Base-by-base conservation (phyloP, 306 rosid genomes). In the Crotalaria pallida region DNA sequence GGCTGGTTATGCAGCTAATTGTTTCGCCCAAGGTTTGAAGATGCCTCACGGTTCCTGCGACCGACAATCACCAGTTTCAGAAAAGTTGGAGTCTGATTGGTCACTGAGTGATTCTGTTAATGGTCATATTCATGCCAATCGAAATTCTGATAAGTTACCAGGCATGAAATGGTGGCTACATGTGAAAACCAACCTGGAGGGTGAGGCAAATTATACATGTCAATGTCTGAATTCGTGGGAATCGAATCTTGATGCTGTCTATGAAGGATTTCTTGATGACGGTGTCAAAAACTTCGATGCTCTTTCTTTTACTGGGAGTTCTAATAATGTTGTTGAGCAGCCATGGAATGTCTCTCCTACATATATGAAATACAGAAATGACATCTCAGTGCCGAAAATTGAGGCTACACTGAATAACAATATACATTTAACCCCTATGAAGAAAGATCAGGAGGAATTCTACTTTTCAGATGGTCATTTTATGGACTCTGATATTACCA, bases 111-210 rank as follows among this genome's bases (percentile, higher is more conserved):
- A 58, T 77, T 66, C 77, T 22, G 52, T 73, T 23, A 64, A 34
- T 74, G 83, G 77, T 57, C 71, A 65, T 7, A 19, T 53, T 70
- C 60, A 11, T 58, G 45, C 53, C 61, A 70, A 48, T 65, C 88
- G 3, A 26, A 77, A 36, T 67, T 70, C 77, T 21, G 77, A 77
- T 31, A 51, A 60, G 38, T 63, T 73, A 65, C 62, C 80, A 43
- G 81, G 64, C 57, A 81, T 73, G 77, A 80, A 81, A 64, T 89
- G 94, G 95, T 84, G 92, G 91, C 82, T 88, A 69, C 85, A 87
- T 84, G 80, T 72, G 83, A 84, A 86, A 74, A 82, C 86, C 36
- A 76, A 81, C 55, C 7, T 77, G 64, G 86, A 81, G 29, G 81
- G 57, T 6, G 81, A 68, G 34, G 74, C 77, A 45, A 78, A 80